A percentile compares a stretch with the other conserved stretches of the same genome.
phyloP scores from a whole-genome alignment of 2,329 filamentous ascomycete species.

The Ceratocystis cubensis region DNA sequence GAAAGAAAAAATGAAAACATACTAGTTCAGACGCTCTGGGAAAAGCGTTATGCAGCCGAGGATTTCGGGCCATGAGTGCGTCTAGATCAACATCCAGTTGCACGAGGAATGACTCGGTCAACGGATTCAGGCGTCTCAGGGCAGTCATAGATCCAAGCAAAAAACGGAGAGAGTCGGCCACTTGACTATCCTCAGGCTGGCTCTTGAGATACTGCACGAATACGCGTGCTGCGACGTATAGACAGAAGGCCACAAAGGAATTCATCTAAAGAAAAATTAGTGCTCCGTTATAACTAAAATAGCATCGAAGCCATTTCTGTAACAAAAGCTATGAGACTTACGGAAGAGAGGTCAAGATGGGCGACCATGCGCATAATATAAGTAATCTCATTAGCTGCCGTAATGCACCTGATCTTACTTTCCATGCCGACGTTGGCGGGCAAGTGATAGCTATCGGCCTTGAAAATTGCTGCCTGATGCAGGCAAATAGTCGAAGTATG shows the following conservation, averaged over 20 bases:
- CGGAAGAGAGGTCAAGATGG: conserved; percentile 70
- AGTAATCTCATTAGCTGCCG: conserved; percentile 84
- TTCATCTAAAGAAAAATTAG: conserved; percentile 56
- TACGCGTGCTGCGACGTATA: conserved; percentile 89
- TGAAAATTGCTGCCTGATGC: conserved; percentile 97
- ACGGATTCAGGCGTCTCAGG: conserved; percentile 71
- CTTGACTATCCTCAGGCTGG: conserved; percentile 70
- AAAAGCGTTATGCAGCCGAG: conserved; percentile 43
- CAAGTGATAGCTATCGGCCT: conserved; percentile 78
- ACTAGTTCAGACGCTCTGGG: conserved; percentile 41
- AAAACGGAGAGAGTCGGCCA: conserved; percentile 73
- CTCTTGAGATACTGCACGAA: conserved; percentile 97
- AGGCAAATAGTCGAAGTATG: conserved; percentile 93
- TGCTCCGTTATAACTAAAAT: neutral
- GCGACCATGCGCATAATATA: conserved; percentile 93
- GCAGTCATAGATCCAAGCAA: conserved; percentile 82
- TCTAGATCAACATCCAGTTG: conserved; percentile 89
- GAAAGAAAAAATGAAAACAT: conserved; percentile 26
- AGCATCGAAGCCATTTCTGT: too few species aligned
- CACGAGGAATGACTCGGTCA: conserved; percentile 88
- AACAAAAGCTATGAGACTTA: conserved; percentile 37
- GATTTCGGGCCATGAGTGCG: conserved; percentile 51
- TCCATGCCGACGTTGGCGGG: conserved; percentile 67
- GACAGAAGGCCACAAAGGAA: conserved; percentile 85
- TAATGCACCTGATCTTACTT: conserved; percentile 85